Evolutionary conservation across 1,139 yeast species (phyloP), one percentile per base, ranked within the genome.

Genomic region (Saccharomyces hybrid): DNA sequence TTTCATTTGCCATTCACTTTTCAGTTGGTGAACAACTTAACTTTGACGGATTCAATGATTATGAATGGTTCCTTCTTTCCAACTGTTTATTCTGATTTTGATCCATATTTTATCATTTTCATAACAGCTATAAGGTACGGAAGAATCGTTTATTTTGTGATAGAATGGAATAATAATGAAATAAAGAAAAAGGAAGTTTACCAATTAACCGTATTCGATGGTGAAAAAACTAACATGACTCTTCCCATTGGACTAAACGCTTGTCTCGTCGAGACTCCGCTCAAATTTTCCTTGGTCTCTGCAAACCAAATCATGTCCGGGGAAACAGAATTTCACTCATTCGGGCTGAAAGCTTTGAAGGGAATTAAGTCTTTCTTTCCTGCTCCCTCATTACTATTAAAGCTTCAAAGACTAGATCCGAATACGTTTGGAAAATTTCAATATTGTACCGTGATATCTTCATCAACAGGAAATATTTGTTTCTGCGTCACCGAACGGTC

Each of bases 281-380:
- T 38, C 6, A 27, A 38, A 3, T 48, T 52, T 6, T 54, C 57
- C 2, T 31, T 66, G 2, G 55, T 67, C 2, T 61, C 66, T 9
- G 65, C 66, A 1, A 63, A 63, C 46, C 69, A 67, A 54, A 58
- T 67, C 2, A 60, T 65, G 59, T 64, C 68, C 1, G 71, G 69
- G 0, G 69, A 67, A 44, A 55, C 64, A 1, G 50, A 54, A 16
- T 63, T 60, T 42, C 21, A 42, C 16, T 49, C 47, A 5, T 52
- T 51, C 11, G 51, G 54, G n/a, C 46, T 55, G 19, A 54, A 55
- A 9, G 48, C 51, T 32, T 46, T 64, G 16, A 60, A 56, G 42
- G 62, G 60, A 7, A 51, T 60, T 4, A 54, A 56, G 38, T 57
- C 61, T 6, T 59, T 57, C 55, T 65, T 64, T 54, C 48, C 54